Conservation (phyloP, 2,329 filamentous ascomycete genomes). For the Ceratocystis smalleyi region DNA sequence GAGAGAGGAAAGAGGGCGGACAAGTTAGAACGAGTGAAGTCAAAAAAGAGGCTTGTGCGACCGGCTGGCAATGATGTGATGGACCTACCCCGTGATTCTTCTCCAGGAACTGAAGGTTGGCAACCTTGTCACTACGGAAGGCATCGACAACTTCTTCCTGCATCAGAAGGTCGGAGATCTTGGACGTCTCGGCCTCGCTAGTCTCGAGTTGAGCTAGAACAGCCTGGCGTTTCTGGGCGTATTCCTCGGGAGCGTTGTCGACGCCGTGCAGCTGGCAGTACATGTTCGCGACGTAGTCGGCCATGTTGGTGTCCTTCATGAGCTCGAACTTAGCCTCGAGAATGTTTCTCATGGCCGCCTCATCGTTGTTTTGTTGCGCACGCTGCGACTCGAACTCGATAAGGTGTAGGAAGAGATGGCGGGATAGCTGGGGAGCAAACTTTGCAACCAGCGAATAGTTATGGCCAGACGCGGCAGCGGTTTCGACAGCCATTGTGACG, state of each 20-base stretch:
- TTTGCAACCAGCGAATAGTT: slow-evolving; percentile 30
- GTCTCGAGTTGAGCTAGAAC: slow-evolving; percentile 70
- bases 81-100: slow-evolving; percentile 67
- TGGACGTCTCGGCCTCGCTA: slow-evolving; percentile 73
- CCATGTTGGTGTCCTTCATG: slow-evolving; percentile 86
- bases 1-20: neutral
- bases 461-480: slow-evolving; percentile 11
- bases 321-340: slow-evolving; percentile 82
- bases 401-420: slow-evolving; percentile 90
- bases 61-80: no score
- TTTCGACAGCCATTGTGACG: slow-evolving; percentile 15
- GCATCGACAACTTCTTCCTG: slow-evolving; percentile 83
- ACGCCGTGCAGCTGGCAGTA: slow-evolving; percentile 79
- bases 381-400: slow-evolving; percentile 79
- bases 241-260: slow-evolving; percentile 65
- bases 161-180: slow-evolving; percentile 73
- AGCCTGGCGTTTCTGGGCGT: slow-evolving; percentile 74
- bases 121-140: slow-evolving; percentile 89
- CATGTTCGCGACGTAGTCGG: slow-evolving; percentile 84
- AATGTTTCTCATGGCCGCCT: slow-evolving; percentile 48
- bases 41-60: neutral
- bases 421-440: slow-evolving; percentile 81
- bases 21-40: neutral
- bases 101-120: slow-evolving; percentile 96
- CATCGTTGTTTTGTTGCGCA: slow-evolving; percentile 57